phyloP scores from a whole-genome alignment of 2,329 filamentous ascomycete genomes.

The Aulographum hederae region DNA sequence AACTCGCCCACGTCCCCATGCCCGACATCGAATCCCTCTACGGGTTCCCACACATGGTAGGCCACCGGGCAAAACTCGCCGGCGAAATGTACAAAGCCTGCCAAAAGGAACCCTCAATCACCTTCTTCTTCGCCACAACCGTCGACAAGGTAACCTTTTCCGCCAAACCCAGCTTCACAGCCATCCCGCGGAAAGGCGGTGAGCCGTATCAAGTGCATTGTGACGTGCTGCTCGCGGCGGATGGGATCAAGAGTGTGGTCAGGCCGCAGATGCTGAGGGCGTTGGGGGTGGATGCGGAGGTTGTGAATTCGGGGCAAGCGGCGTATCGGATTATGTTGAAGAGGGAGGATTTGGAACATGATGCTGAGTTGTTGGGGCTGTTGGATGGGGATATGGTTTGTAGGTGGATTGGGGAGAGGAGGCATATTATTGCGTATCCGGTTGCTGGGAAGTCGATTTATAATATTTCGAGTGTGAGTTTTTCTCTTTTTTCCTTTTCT shows the following conservation, averaged over 20 bases:
- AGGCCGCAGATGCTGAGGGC: slow-evolving; percentile 34
- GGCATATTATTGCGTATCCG: slow-evolving; percentile 65
- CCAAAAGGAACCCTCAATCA: slow-evolving; percentile 40
- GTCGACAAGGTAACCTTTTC: slow-evolving; percentile 39
- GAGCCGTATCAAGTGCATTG: slow-evolving; percentile 33
- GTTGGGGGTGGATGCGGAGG: slow-evolving; percentile 32
- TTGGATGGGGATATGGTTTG: slow-evolving; percentile 30
- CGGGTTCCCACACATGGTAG: slow-evolving; percentile 62
- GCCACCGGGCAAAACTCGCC: slow-evolving; percentile 56
- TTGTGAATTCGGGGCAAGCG: slow-evolving; percentile 55
- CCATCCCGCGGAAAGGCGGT: slow-evolving; percentile 35
- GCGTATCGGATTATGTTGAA: slow-evolving; percentile 65
- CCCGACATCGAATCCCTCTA: slow-evolving; percentile 49
- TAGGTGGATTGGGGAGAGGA: slow-evolving; percentile 57
- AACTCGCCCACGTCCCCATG: slow-evolving; percentile 54
- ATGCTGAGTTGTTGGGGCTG: not conserved
- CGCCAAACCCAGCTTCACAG: slow-evolving; percentile 40
- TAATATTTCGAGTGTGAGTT: slow-evolving; percentile 43
- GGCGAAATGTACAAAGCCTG: slow-evolving; percentile 54
- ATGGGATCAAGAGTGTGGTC: slow-evolving; percentile 30
- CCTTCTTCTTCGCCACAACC: slow-evolving; percentile 46
- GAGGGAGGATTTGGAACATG: slow-evolving; percentile 16
- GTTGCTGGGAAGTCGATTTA: slow-evolving; percentile 49
- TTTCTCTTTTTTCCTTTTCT: too few species aligned
- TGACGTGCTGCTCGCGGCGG: slow-evolving; percentile 26